Evolutionary conservation across 352 stramenopile species (phyloP), one percentile per base, ranked within the genome.

Genomic region (Aphanomyces invadans): DNA sequence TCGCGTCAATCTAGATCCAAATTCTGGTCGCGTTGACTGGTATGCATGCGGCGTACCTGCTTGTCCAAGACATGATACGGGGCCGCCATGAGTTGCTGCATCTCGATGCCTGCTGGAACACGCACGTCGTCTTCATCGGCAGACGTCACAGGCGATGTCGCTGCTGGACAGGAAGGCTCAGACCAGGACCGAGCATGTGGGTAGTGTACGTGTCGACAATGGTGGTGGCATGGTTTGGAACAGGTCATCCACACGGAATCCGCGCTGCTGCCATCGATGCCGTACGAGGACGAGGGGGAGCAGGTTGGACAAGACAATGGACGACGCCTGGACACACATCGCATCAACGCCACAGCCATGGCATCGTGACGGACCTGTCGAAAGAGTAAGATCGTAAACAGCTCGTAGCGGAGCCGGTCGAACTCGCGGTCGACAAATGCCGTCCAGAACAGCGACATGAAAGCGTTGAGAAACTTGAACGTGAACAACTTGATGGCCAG

Each of bases 381-480:
- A 66, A 86, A 69, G 21, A 80, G 76, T 72, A 91, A 86, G 62
- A 89, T 81, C 38, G 87, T 80, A 31, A 88, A 51, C 17, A 91
- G 75, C 66, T 91, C 80, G 15, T 86, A 79, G 10, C 80, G 75
- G 25, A 91, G 69, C 4, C 70, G 73, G 29, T 66, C 48, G 19
- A 78, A 71, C 49, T 87, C 72, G 0, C 71, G 75, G 19, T 88
- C 79, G 1, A 89, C 76, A 63, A 91, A 91, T 1, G 82, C 82
- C 60, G 89, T 76, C 78, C 78, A 89, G 46, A 88, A 88, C 31
- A 91, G 79, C 52, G 82, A 88, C 51, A 91, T 77, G 71, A 91
- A 91, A 0, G 82, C 82, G 49, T 91, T 91, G 31, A 91, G 64
- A 57, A 89, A 91, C 61, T 91, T 91, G 74, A 91, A 91, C 71